These are phyloP conservation scores for Saccharomyces pastorianus DNA, from an alignment of 1,139 yeast species.

Conservation along the genomic window DNA sequence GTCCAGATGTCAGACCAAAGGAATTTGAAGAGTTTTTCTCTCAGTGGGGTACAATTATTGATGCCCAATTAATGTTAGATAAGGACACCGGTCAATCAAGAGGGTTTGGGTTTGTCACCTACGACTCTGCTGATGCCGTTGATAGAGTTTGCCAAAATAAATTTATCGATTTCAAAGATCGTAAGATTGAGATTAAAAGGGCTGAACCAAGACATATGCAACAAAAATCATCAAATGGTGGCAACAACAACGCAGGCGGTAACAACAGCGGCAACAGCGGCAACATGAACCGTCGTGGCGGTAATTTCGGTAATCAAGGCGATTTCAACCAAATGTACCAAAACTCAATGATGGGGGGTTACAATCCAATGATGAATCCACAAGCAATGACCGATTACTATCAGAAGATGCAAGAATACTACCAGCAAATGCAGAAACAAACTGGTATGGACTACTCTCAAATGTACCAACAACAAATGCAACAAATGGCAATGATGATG, in stretches of 20 bases:
- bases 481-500: slow-evolving; percentile 43
- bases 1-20: slow-evolving; percentile 87
- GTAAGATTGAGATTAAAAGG: slow-evolving; percentile 89
- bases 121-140: slow-evolving; percentile 92
- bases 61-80: slow-evolving; percentile 95
- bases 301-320: slow-evolving; percentile 8
- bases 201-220: slow-evolving; percentile 88
- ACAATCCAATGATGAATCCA: slow-evolving; percentile 74
- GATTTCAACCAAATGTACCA: slow-evolving; percentile 26
- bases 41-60: slow-evolving; percentile 87
- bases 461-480: slow-evolving; percentile 39
- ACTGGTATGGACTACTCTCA: slow-evolving; percentile 34
- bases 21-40: slow-evolving; percentile 86
- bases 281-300: slow-evolving; percentile 9
- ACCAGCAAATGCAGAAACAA: slow-evolving; percentile 51
- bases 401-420: slow-evolving; percentile 76
- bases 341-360: slow-evolving; percentile 39
- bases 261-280: slow-evolving; percentile 13
- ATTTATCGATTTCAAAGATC: slow-evolving; percentile 77
- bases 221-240: slow-evolving; percentile 33
- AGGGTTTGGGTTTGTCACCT: slow-evolving; percentile 96
- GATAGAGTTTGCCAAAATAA: slow-evolving; percentile 82
- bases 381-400: slow-evolving; percentile 76
- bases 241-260: slow-evolving; percentile 3
- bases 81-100: slow-evolving; percentile 96